Conservation (phyloP, 208 protist genomes). For the Leishmania mexicana region DNA sequence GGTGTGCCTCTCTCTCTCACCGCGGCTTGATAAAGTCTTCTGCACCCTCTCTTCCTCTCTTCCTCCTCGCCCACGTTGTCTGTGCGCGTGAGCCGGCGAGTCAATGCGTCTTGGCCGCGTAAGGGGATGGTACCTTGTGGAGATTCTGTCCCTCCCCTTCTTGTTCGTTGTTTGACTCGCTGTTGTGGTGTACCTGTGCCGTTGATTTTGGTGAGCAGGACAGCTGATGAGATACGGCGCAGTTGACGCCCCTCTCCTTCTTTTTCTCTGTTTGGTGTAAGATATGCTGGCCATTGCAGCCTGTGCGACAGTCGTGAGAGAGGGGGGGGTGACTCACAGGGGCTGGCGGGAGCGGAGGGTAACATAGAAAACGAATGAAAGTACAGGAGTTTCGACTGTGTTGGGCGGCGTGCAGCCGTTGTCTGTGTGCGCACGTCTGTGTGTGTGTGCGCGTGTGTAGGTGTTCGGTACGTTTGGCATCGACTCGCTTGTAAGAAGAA, state of each 20-base stretch:
- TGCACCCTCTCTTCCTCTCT: neutral
- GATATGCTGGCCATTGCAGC: neutral
- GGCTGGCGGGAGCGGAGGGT: neutral
- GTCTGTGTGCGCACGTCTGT: neutral
- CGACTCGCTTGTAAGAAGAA: neutral
- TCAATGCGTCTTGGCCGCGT: neutral
- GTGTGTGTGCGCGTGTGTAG: neutral
- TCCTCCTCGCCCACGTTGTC: conserved; percentile 2
- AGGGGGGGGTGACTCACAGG: neutral
- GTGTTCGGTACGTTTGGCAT: neutral
- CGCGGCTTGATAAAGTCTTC: neutral
- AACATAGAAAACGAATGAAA: neutral
- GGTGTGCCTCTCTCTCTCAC: neutral
- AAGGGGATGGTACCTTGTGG: neutral
- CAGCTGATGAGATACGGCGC: neutral
- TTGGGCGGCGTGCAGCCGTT: neutral
- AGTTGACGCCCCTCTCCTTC: neutral
- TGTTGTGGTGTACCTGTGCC: neutral
- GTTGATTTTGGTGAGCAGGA: neutral
- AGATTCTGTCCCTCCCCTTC: neutral
- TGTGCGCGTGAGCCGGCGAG: neutral
- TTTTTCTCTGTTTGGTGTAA: neutral
- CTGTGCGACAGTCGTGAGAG: neutral
- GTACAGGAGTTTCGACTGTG: neutral
- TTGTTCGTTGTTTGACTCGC: neutral